Evolutionary conservation across 805 yeast species (phyloP).

Genomic region (Spathaspora boniae): DNA sequence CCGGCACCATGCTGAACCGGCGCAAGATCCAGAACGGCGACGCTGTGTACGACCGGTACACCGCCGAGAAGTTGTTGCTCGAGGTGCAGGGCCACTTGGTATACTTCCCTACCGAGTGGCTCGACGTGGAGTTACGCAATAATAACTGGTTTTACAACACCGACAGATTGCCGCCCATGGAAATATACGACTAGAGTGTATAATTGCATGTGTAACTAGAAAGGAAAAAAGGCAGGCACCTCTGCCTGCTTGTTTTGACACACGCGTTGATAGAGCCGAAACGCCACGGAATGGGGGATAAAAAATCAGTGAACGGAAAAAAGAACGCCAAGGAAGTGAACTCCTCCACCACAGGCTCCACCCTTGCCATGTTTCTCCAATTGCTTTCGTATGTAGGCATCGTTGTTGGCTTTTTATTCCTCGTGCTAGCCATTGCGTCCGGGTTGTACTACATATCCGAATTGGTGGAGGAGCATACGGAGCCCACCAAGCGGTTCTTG

Average conservation of each 20-base stretch:
- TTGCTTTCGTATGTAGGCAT: slow-evolving; percentile 37
- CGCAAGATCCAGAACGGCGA: slow-evolving; percentile 37
- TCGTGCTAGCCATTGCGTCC: slow-evolving; percentile 65
- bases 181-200: slow-evolving; percentile 66
- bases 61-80: slow-evolving; percentile 69
- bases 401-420: slow-evolving; percentile 37
- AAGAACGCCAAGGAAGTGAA: slow-evolving; percentile 1
- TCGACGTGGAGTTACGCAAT: slow-evolving; percentile 77
- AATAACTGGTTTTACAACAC: slow-evolving; percentile 95
- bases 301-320: neutral
- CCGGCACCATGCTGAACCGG: slow-evolving; percentile 34
- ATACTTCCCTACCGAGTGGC: slow-evolving; percentile 90
- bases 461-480: slow-evolving; percentile 89
- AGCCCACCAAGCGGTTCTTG: slow-evolving; percentile 72
- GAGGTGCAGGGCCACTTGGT: slow-evolving; percentile 86
- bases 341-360: neutral
- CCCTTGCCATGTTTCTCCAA: slow-evolving; percentile 32
- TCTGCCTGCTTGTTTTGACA: too few relatives aligned
- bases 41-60: slow-evolving; percentile 62
- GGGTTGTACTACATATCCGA: slow-evolving; percentile 91
- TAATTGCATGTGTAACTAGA: neutral
- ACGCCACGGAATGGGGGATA: neutral
- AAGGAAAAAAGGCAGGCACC: slow-evolving; percentile 1
- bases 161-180: slow-evolving; percentile 92
- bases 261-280: too few relatives aligned